These are phyloP conservation scores for Tetrapisispora phaffii DNA, from an alignment of 805 yeast species.

Conservation along the genomic window DNA sequence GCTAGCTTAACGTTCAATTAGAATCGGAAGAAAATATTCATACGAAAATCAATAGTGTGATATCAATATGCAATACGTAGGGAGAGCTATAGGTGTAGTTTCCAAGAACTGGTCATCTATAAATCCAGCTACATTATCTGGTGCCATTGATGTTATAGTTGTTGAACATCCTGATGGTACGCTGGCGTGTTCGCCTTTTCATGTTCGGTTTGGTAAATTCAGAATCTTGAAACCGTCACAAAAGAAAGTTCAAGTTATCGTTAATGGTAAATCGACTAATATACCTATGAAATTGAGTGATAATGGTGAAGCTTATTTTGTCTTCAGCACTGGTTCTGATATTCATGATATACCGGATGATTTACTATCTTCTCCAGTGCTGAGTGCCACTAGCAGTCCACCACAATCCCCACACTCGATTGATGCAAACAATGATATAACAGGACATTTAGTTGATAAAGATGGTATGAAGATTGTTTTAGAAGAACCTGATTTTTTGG, in stretches of 20 bases:
- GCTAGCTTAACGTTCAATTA: too few species aligned
- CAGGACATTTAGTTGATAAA: constrained; percentile 4
- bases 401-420: constrained; percentile 23
- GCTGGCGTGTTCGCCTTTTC: constrained; percentile 89
- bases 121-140: constrained; percentile 91
- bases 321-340: constrained; percentile 69
- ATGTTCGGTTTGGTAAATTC: constrained; percentile 90
- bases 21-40: neutral
- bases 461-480: constrained; percentile 6
- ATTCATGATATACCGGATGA: constrained; percentile 57
- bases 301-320: constrained; percentile 96
- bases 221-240: constrained; percentile 89
- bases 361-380: constrained; percentile 77
- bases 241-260: constrained; percentile 81
- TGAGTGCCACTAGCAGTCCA: constrained; percentile 60
- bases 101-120: constrained; percentile 96
- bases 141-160: constrained; percentile 94
- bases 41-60: neutral
- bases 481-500: constrained; percentile 30
- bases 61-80: constrained; percentile 83
- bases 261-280: constrained; percentile 71
- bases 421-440: constrained; percentile 4
- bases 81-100: constrained; percentile 87
- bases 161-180: constrained; percentile 77
- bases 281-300: constrained; percentile 95